phyloP scores from a whole-genome alignment of 177 flowering plant species.

The Vitis hybrid region DNA sequence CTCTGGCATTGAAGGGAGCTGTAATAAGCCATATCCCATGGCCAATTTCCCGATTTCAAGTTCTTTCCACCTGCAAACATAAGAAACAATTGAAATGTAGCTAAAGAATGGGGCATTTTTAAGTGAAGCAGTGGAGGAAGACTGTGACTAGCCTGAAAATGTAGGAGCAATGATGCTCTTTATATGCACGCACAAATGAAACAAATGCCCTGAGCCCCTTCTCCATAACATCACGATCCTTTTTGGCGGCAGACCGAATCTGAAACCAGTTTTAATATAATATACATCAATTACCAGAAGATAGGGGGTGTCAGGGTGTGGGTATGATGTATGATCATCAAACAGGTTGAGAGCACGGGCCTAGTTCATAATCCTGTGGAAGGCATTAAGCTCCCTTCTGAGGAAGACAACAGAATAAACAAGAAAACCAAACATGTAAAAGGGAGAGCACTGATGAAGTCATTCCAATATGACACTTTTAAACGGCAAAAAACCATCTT shows the following conservation, averaged over 20 bases:
- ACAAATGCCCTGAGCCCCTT: slow-evolving; percentile 89
- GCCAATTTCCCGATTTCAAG: slow-evolving; percentile 89
- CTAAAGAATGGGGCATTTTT: not conserved
- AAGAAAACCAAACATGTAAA: too few species aligned
- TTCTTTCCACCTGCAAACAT: slow-evolving; percentile 74
- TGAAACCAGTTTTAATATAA: slow-evolving; percentile 27
- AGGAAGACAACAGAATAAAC: too few species aligned
- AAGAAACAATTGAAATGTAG: not conserved
- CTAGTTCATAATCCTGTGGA: too few species aligned
- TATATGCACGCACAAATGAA: slow-evolving; percentile 89
- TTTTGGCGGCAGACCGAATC: slow-evolving; percentile 78
- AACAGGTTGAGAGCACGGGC: not conserved
- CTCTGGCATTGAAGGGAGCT: slow-evolving; percentile 83
- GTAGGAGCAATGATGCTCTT: slow-evolving; percentile 89
- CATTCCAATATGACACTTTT: too few species aligned
- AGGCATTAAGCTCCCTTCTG: too few species aligned
- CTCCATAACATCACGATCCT: slow-evolving; percentile 95
- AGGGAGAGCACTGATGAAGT: too few species aligned
- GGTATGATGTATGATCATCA: not conserved
- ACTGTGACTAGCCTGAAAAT: slow-evolving; percentile 67
- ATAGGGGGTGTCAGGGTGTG: not conserved
- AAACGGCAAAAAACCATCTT: too few species aligned
- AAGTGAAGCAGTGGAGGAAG: not conserved
- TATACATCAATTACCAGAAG: not conserved
- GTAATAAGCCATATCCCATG: slow-evolving; percentile 89